Evolutionary conservation across 257 asterid genomes (phyloP), one percentile per base, ranked within the genome.

Genomic region (Solanum tarapatanum): DNA sequence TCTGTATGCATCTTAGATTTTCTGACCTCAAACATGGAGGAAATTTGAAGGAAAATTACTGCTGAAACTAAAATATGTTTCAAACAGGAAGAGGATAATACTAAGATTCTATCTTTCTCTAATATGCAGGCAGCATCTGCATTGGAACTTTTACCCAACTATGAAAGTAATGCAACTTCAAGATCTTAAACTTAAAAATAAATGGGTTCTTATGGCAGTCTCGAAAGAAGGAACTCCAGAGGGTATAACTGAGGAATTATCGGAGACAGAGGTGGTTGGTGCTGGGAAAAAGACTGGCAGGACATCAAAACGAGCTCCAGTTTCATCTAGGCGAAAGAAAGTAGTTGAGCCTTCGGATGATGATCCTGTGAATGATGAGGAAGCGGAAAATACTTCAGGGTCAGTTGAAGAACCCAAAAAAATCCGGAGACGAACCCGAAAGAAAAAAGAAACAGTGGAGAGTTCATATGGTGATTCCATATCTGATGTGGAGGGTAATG

Each of bases 111-210:
- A 72, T 80, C 77, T 84, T 77, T 87, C 32, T 13, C 64, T 32
- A 87, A 88, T 89, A 86, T 91, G 92, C 90, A 95, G 95, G 92
- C 92, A 92, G 93, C 91, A 92, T 41, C 82, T 91, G 82, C 93
- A 87, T 87, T 92, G 92, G 90, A 90, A 70, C 23, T 33, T 84
- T 24, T 89, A 85, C 79, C 92, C 92, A 68, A 86, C 70, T 88
- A 74, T 90, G 87, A 92, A 93, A 88, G 23, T 88, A 43, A 89
- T 92, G 84, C 91, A 93, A 85, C 86, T 92, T 92, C 94, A 89
- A 89, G 87, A 89, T 80, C 86, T 48, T 87, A 90, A 94, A 86
- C 82, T 89, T n/a, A 89, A 89, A 87, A 74, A 62, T 85, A 92
- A 82, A 82, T 92, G 93, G 90, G 89, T 91, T 86, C 87, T 93